These are phyloP conservation scores for Cercospora zeae-maydis DNA, from an alignment of 2,329 filamentous ascomycete genomes.

Conservation along the genomic window DNA sequence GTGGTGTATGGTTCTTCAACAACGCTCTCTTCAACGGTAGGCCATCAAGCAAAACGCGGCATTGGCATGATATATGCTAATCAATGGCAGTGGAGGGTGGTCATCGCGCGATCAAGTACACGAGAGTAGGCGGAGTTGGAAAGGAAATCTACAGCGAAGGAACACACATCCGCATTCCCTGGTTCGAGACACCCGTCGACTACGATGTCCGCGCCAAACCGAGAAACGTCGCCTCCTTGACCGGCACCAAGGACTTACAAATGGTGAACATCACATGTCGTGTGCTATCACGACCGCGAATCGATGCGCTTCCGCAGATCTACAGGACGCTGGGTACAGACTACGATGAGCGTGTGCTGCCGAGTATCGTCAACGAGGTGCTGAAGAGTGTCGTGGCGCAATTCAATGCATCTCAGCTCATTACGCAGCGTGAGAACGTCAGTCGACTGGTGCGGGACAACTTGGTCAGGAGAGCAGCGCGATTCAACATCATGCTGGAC, in stretches of 20 bases:
- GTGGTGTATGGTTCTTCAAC: constrained; percentile 54
- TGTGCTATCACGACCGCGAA: constrained; percentile 86
- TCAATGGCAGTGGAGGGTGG: constrained; percentile 74
- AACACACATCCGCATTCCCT: constrained; percentile 90
- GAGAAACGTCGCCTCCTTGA: constrained; percentile 92
- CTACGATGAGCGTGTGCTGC: constrained; percentile 96
- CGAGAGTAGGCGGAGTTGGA: constrained; percentile 79
- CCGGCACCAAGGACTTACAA: constrained; percentile 97
- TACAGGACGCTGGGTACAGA: constrained; percentile 93
- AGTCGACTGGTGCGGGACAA: constrained; percentile 89
- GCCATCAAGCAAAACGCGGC: constrained; percentile 15
- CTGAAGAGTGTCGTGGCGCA: constrained; percentile 97
- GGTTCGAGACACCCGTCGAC: constrained; percentile 94
- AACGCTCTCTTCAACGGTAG: constrained; percentile 68
- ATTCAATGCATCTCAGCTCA: constrained; percentile 97
- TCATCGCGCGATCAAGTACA: constrained; percentile 98
- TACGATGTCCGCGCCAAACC: constrained; percentile 98
- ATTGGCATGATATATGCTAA: background rate
- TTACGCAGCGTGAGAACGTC: constrained; percentile 98
- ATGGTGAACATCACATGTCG: constrained; percentile 99
- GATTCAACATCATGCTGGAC: constrained; percentile 96
- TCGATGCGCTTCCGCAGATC: constrained; percentile 89
- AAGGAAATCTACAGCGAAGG: constrained; percentile 97
- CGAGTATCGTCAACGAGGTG: constrained; percentile 98
- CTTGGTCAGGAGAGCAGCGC: constrained; percentile 80